Evolutionary conservation across 441 rosid species (phyloP).

Genomic region (Theobroma grandiflorum): DNA sequence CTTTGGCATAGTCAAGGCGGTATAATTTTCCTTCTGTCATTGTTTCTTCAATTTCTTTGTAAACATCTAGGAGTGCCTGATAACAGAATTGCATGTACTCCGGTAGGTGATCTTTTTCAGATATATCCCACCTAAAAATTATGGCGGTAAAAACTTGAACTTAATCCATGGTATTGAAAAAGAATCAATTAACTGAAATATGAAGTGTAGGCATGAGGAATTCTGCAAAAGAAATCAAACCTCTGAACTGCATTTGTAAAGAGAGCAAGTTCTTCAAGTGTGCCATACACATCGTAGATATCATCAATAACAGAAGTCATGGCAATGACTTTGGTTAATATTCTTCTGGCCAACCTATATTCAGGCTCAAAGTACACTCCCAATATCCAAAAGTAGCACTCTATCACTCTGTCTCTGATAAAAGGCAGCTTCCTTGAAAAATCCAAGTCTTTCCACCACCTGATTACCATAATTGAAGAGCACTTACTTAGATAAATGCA

Average conservation of each 20-base stretch:
- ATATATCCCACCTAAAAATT: slow-evolving; percentile 34
- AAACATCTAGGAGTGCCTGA: slow-evolving; percentile 26
- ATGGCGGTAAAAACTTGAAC: neutral
- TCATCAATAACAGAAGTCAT: slow-evolving; percentile 32
- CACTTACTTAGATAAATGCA: neutral
- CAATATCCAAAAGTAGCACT: slow-evolving; percentile 33
- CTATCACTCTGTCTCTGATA: slow-evolving; percentile 27
- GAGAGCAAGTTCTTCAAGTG: slow-evolving; percentile 31
- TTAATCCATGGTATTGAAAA: neutral
- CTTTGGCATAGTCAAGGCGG: slow-evolving; percentile 23
- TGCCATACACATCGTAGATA: slow-evolving; percentile 39
- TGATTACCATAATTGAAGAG: neutral
- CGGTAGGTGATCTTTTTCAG: slow-evolving; percentile 33
- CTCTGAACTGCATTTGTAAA: slow-evolving; percentile 35
- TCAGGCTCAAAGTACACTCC: slow-evolving; percentile 30
- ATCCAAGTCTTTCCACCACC: slow-evolving; percentile 34
- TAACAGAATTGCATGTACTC: slow-evolving; percentile 38
- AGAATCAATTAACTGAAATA: too few species aligned
- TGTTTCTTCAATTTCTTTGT: slow-evolving; percentile 1
- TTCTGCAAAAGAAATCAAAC: slow-evolving; percentile 20
- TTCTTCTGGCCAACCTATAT: slow-evolving; percentile 12
- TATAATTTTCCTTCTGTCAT: slow-evolving; percentile 12
- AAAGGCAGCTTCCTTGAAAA: slow-evolving; percentile 22
- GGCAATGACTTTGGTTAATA: slow-evolving; percentile 17
- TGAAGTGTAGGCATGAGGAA: neutral